Conservation (phyloP, 441 rosid genomes). For the Adansonia gregorii region DNA sequence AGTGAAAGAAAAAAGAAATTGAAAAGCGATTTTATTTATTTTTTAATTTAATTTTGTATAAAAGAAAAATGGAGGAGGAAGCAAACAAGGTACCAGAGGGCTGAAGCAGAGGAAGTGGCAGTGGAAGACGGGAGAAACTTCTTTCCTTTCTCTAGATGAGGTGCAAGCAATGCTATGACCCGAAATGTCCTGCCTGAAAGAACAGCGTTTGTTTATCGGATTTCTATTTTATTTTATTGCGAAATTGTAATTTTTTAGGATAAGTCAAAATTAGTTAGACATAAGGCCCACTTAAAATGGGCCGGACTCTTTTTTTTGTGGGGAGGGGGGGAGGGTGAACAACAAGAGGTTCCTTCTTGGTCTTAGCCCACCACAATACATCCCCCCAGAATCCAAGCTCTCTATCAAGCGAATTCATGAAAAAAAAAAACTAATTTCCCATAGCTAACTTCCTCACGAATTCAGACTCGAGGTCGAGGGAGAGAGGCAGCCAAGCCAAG, state of each 20-base stretch:
- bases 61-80: neutral
- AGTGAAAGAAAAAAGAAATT: constrained; percentile 9
- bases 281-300: neutral
- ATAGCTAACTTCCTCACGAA: too few relatives aligned
- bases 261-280: neutral
- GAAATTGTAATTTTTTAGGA: constrained; percentile 2
- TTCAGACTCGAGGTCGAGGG: too few relatives aligned
- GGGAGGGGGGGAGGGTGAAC: too few relatives aligned
- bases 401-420: too few relatives aligned
- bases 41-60: neutral
- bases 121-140: neutral
- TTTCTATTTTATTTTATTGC: neutral
- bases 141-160: neutral
- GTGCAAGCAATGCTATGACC: neutral
- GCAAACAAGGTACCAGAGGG: neutral
- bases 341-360: too few relatives aligned
- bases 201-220: neutral
- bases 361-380: too few relatives aligned
- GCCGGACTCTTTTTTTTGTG: neutral
- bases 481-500: too few relatives aligned
- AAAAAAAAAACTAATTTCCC: too few relatives aligned
- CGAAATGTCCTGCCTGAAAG: neutral
- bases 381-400: too few relatives aligned
- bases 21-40: neutral
- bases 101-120: neutral